Conservation (phyloP, 192 early-diverging fungal genomes). For the Umbelopsis sp. region DNA sequence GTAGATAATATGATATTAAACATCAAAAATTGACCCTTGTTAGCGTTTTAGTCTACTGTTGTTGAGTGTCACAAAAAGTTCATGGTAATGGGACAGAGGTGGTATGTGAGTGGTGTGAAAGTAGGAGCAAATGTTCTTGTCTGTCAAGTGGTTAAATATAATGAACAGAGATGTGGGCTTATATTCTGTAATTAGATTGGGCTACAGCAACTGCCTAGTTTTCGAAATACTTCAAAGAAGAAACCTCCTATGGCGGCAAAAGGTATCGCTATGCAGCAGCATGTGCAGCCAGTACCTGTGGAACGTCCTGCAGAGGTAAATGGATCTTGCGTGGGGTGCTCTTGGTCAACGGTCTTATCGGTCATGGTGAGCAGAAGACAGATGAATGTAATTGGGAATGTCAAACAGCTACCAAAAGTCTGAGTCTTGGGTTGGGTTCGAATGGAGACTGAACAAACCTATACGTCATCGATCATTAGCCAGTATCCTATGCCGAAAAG, state of each 20-base stretch:
- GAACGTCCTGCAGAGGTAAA: constrained; percentile 33
- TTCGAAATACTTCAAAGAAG: constrained; percentile 29
- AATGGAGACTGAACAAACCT: background rate
- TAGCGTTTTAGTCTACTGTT: too few species aligned
- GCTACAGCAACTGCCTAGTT: background rate
- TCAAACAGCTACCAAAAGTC: background rate
- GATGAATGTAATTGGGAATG: background rate
- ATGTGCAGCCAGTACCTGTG: constrained; percentile 27
- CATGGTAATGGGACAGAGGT: too few species aligned
- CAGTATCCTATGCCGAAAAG: too few species aligned
- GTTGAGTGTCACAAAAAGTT: too few species aligned
- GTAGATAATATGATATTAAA: too few species aligned
- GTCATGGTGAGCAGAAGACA: background rate
- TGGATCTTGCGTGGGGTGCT: constrained; percentile 33
- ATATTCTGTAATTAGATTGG: background rate
- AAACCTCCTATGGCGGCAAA: constrained; percentile 33
- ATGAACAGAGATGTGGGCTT: too few species aligned
- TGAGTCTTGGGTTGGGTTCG: background rate
- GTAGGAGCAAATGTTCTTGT: too few species aligned
- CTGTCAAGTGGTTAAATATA: too few species aligned
- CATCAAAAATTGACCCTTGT: too few species aligned
- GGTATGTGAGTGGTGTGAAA: too few species aligned
- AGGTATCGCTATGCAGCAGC: constrained; percentile 18
- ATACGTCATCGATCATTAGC: background rate
- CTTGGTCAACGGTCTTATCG: background rate